Evolutionary conservation across 73 alveolate species (phyloP).

Genomic region (Halteria grandinella): DNA sequence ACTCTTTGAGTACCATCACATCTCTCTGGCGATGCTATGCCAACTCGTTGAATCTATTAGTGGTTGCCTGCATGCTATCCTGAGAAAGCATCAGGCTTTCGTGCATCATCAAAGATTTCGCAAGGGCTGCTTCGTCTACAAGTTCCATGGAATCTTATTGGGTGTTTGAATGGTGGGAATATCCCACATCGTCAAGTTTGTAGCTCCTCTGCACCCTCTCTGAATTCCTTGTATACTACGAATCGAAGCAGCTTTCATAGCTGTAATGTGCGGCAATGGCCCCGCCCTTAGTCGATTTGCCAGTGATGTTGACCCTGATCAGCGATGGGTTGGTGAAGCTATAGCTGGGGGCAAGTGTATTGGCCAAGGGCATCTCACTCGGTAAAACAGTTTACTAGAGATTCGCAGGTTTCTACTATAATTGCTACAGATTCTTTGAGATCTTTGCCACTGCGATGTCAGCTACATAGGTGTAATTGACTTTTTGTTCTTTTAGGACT

Average conservation of each 20-base stretch:
- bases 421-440: constrained; percentile 11
- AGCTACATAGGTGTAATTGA: constrained; percentile 4
- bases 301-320: constrained; percentile 18
- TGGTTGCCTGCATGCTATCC: too few species aligned
- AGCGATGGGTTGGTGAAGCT: neutral
- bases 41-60: too few species aligned
- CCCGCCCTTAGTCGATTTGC: constrained; percentile 31
- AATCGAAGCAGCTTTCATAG: constrained; percentile 5
- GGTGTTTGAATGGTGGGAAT: neutral
- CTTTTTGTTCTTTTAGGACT: neutral
- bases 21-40: too few species aligned
- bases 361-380: neutral
- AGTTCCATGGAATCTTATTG: neutral
- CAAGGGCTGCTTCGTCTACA: too few species aligned
- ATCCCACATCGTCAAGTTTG: neutral
- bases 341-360: neutral
- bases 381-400: neutral
- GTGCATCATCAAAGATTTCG: too few species aligned
- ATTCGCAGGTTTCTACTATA: constrained; percentile 1
- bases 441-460: constrained; percentile 29
- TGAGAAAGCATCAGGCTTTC: too few species aligned
- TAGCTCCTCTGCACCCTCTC: neutral
- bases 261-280: neutral
- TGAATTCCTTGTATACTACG: neutral
- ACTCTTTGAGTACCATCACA: too few species aligned